phyloP scores from a whole-genome alignment of 1,284 basidiomycete genomes.

The Schizophyllum commune region DNA sequence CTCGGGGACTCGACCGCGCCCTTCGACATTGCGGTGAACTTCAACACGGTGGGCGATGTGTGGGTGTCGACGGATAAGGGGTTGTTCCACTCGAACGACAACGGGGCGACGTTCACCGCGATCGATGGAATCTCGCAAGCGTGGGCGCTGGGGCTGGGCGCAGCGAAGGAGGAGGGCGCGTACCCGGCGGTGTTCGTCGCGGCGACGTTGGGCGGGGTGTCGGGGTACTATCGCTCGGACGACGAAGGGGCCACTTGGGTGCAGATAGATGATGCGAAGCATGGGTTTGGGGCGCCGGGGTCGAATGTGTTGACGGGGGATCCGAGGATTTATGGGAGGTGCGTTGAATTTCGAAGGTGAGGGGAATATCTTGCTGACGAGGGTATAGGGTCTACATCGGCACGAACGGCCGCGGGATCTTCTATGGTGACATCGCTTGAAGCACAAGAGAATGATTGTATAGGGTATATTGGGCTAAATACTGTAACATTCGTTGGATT shows the following conservation, averaged over 20 bases:
- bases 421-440: slow-evolving; percentile 40
- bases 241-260: slow-evolving; percentile 52
- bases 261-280: slow-evolving; percentile 50
- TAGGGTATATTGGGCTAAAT: too few species aligned
- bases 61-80: slow-evolving; percentile 59
- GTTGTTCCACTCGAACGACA: slow-evolving; percentile 52
- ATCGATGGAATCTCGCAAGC: slow-evolving; percentile 42
- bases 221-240: slow-evolving; percentile 53
- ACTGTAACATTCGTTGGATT: too few species aligned
- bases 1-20: slow-evolving; percentile 43
- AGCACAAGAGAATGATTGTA: too few species aligned
- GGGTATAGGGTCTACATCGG: slow-evolving; percentile 46
- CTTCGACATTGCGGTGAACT: slow-evolving; percentile 46
- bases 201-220: slow-evolving; percentile 37
- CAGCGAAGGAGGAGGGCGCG: slow-evolving; percentile 38
- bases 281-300: slow-evolving; percentile 50
- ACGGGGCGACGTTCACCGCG: slow-evolving; percentile 40
- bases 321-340: slow-evolving; percentile 47
- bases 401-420: slow-evolving; percentile 59
- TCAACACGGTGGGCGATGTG: slow-evolving; percentile 43
- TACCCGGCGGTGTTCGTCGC: slow-evolving; percentile 53
- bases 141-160: slow-evolving; percentile 53
- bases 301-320: slow-evolving; percentile 46
- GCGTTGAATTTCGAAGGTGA: slow-evolving; percentile 12
- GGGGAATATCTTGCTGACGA: slow-evolving; percentile 3